A percentile compares a stretch with the other conserved stretches of the same genome.
Conservation (phyloP, 2,329 filamentous ascomycete genomes). For the Monilinia polystroma region DNA sequence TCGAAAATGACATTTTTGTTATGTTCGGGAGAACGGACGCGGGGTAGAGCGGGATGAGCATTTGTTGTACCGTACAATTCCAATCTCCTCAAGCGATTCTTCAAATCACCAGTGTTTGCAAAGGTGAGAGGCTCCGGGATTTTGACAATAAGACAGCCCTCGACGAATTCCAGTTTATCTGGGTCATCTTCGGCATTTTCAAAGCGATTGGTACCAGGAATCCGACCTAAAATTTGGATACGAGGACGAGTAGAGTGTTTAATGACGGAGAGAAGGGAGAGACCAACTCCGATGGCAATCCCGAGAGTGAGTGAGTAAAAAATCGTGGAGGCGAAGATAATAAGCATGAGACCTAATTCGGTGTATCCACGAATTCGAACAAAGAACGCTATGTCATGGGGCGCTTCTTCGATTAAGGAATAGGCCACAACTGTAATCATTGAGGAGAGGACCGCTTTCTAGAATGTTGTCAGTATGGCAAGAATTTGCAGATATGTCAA, state of each 20-base stretch:
- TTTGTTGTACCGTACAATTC: constrained; percentile 86
- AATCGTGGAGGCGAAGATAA: constrained; percentile 89
- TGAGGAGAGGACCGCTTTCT: constrained; percentile 90
- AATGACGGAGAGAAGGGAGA: constrained; percentile 87
- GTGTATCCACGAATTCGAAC: constrained; percentile 79
- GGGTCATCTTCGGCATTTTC: constrained; percentile 78
- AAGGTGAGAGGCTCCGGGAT: constrained; percentile 97
- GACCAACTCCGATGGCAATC: constrained; percentile 88
- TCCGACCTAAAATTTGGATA: constrained; percentile 91
- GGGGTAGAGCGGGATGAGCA: constrained; percentile 84
- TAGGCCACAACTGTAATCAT: constrained; percentile 96
- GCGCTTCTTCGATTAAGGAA: constrained; percentile 91
- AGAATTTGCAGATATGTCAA: constrained; percentile 22
- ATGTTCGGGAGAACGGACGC: constrained; percentile 71
- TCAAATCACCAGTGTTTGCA: constrained; percentile 91
- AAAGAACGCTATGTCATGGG: constrained; percentile 90
- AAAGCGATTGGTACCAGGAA: constrained; percentile 79
- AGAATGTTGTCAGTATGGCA: constrained; percentile 28
- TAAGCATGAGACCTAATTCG: constrained; percentile 80
- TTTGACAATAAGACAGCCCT: constrained; percentile 92
- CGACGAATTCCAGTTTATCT: constrained; percentile 78
- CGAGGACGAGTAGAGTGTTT: constrained; percentile 86
- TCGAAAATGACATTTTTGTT: constrained; percentile 96
- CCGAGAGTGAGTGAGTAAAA: constrained; percentile 93
- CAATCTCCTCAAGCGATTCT: constrained; percentile 75